Evolutionary conservation across 1,139 yeast genomes (phyloP).

Genomic region (Meyerozyma sp.): DNA sequence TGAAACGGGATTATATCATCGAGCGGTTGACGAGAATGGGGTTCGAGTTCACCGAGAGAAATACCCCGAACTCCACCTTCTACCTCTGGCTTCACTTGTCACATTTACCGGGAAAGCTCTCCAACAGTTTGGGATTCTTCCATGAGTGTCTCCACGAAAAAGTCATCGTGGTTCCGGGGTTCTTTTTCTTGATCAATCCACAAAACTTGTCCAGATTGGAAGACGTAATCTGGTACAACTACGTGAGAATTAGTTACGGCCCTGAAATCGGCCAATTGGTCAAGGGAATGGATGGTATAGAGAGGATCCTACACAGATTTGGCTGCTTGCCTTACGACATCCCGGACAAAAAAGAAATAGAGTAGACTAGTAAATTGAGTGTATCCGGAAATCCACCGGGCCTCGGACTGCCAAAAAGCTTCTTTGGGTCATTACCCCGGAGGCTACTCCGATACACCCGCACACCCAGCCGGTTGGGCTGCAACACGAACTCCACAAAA

Average conservation of each 20-base stretch:
- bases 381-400: neutral
- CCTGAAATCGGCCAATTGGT: conserved; percentile 53
- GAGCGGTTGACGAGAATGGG: conserved; percentile 53
- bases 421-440: neutral
- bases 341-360: neutral
- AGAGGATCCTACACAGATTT: conserved; percentile 47
- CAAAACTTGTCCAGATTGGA: conserved; percentile 56
- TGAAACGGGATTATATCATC: conserved; percentile 58
- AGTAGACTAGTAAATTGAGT: neutral
- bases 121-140: conserved; percentile 62
- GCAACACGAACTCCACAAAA: neutral
- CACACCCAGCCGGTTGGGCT: neutral
- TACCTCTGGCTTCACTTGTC: conserved; percentile 60
- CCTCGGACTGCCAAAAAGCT: neutral
- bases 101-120: conserved; percentile 54
- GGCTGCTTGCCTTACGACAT: conserved; percentile 34
- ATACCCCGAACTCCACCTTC: conserved; percentile 58
- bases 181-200: conserved; percentile 62
- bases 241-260: conserved; percentile 59
- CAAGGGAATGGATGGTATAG: conserved; percentile 65
- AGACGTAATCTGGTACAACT: conserved; percentile 62
- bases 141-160: conserved; percentile 63
- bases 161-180: conserved; percentile 64
- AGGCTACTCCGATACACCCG: neutral
- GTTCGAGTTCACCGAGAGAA: conserved; percentile 40